phyloP scores from a whole-genome alignment of 2,329 filamentous ascomycete species.

The Xylariaceae sp. region DNA sequence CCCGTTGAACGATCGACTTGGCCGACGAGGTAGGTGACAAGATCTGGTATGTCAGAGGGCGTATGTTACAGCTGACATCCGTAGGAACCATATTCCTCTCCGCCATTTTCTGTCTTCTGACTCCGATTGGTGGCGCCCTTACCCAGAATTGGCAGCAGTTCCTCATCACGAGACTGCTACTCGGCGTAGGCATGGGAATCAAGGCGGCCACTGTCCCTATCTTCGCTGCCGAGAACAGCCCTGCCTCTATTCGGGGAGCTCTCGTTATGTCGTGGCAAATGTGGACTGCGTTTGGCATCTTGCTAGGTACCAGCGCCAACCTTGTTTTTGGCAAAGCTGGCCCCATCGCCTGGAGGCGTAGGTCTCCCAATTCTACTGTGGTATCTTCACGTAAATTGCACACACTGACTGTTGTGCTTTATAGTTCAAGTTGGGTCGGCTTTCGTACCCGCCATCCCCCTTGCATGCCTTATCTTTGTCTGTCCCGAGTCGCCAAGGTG shows the following conservation, averaged over 20 bases:
- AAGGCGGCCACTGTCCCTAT: slow-evolving; percentile 68
- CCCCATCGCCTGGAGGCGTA: slow-evolving; percentile 22
- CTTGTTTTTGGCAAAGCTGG: slow-evolving; percentile 43
- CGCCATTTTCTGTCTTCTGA: slow-evolving; percentile 64
- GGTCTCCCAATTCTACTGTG: slow-evolving; percentile 2
- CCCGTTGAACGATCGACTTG: slow-evolving; percentile 56
- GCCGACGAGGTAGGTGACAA: slow-evolving; percentile 40
- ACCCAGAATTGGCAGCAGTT: slow-evolving; percentile 50
- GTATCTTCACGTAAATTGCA: neutral
- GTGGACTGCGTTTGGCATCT: slow-evolving; percentile 58
- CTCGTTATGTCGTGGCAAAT: slow-evolving; percentile 82
- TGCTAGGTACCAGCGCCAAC: slow-evolving; percentile 58
- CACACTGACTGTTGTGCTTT: slow-evolving; percentile 1
- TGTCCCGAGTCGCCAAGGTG: slow-evolving; percentile 64
- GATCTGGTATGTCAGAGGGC: too few species aligned
- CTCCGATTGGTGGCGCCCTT: slow-evolving; percentile 29
- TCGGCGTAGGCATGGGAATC: slow-evolving; percentile 74
- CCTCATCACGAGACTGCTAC: slow-evolving; percentile 59
- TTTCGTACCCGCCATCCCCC: slow-evolving; percentile 54
- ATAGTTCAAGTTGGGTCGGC: slow-evolving; percentile 38
- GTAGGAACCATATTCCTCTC: slow-evolving; percentile 69
- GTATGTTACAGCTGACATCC: slow-evolving; percentile 25
- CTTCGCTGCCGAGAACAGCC: slow-evolving; percentile 70
- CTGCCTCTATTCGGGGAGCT: slow-evolving; percentile 65
- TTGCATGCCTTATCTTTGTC: slow-evolving; percentile 57